A percentile compares a stretch with the other conserved stretches of the same genome.
Conservation (phyloP, 345 rosid species). For the Camelina hispida region DNA sequence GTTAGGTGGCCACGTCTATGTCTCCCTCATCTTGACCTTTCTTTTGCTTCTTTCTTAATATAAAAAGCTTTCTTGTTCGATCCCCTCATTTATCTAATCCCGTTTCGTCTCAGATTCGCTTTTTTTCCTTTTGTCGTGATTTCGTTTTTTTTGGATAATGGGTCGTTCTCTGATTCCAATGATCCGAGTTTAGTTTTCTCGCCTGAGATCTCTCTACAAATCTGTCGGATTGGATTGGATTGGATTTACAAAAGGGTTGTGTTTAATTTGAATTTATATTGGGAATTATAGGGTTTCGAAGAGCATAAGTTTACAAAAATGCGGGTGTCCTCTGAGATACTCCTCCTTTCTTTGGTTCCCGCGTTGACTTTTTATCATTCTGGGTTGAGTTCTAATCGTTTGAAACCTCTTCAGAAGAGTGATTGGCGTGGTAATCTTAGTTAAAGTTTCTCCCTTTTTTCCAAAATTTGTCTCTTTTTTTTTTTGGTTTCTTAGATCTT, state of each 20-base stretch:
- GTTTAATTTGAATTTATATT: background rate
- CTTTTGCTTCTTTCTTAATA: background rate
- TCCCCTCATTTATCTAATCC: background rate
- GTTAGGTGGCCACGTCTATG: conserved; percentile 37
- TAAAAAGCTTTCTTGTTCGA: background rate
- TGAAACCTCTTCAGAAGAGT: conserved; percentile 84
- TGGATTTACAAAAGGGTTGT: conserved; percentile 17
- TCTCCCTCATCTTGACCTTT: conserved; percentile 20
- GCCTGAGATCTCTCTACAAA: background rate
- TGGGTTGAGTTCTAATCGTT: conserved; percentile 76
- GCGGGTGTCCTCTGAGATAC: conserved; percentile 64
- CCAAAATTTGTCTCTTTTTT: background rate
- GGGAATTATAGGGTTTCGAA: conserved; percentile 58
- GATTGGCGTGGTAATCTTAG: conserved; percentile 99
- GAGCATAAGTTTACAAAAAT: conserved; percentile 59
- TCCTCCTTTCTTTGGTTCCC: conserved; percentile 54
- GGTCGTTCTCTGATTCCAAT: conserved; percentile 1
- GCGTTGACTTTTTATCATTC: conserved; percentile 58
- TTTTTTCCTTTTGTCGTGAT: background rate
- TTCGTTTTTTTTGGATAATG: conserved; percentile 14
- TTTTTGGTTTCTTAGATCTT: background rate
- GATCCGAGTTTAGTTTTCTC: conserved; percentile 17
- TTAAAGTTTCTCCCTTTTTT: conserved; percentile 44
- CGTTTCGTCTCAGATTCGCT: conserved; percentile 12
- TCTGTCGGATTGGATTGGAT: conserved; percentile 1